Evolutionary conservation across 768 basidiomycete genomes (phyloP).

Genomic region (Rhodotorula kratochvilovae): DNA sequence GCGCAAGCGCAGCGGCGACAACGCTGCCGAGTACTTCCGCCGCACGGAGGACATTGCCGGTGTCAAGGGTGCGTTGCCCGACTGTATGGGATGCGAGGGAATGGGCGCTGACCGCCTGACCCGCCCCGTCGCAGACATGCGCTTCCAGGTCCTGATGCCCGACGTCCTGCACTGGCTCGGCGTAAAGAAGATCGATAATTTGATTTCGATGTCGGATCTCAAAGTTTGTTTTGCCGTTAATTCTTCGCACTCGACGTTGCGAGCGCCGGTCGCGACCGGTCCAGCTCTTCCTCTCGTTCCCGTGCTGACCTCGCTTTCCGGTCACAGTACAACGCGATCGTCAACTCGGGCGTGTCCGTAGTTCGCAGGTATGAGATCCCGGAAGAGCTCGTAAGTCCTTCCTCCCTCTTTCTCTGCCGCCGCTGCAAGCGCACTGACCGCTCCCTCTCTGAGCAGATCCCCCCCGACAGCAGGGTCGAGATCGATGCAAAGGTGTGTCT

Average conservation of each 20-base stretch:
- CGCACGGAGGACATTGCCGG: constrained; percentile 89
- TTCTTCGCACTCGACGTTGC: too few species aligned
- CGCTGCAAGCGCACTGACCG: too few species aligned
- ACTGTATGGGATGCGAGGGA: constrained; percentile 25
- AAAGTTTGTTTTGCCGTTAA: constrained; percentile 49
- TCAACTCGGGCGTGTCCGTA: constrained; percentile 80
- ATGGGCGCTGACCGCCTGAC: not conserved
- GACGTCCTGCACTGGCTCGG: constrained; percentile 95
- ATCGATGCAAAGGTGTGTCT: constrained; percentile 84
- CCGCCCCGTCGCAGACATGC: constrained; percentile 62
- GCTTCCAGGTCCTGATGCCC: constrained; percentile 92
- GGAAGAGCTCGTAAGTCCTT: constrained; percentile 64
- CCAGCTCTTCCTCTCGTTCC: constrained; percentile 31
- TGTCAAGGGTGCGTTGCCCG: constrained; percentile 55
- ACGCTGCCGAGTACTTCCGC: constrained; percentile 88
- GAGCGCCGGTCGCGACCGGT: too few species aligned
- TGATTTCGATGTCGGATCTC: constrained; percentile 61
- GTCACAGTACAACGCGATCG: constrained; percentile 87
- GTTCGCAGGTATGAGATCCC: constrained; percentile 79
- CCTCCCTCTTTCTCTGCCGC: not conserved
- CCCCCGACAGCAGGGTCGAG: constrained; percentile 76
- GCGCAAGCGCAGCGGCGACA: constrained; percentile 88
- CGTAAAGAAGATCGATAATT: constrained; percentile 77
- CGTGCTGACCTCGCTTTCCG: constrained; percentile 61
- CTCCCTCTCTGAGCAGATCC: constrained; percentile 3